Conservation (phyloP, 31 red algal species). For the Endocladia muricata region DNA sequence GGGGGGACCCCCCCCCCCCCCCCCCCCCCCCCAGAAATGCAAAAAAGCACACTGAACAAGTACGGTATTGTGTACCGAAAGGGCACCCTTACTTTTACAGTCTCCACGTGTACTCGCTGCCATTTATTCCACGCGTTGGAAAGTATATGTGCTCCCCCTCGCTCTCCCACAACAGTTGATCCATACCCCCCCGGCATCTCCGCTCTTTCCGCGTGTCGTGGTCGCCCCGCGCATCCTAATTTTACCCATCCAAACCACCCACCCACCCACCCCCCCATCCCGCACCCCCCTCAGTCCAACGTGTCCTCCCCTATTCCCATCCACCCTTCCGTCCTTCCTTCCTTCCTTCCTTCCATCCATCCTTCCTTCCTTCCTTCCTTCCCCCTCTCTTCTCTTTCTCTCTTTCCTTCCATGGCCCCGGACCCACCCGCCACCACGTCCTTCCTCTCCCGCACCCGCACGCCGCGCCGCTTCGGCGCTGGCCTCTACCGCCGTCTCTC, state of each 20-base stretch:
- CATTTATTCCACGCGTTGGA: too few species aligned
- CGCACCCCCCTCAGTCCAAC: background rate
- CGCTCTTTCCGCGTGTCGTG: background rate
- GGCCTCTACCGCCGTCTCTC: conserved; percentile 33
- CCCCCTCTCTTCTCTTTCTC: background rate
- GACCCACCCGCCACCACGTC: background rate
- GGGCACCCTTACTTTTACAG: too few species aligned
- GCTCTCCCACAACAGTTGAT: too few species aligned
- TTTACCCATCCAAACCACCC: background rate
- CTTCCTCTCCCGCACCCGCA: background rate
- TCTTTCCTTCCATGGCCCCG: background rate
- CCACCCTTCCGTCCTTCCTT: background rate
- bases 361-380: background rate
- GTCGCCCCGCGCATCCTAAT: background rate
- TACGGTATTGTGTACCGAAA: too few species aligned
- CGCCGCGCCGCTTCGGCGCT: background rate
- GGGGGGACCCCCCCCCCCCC: too few species aligned
- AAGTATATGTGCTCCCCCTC: too few species aligned
- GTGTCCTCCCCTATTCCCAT: background rate
- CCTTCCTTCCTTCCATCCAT: background rate
- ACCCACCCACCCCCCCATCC: background rate
- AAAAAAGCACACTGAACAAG: too few species aligned
- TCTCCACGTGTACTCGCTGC: too few species aligned
- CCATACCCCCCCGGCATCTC: too few species aligned
- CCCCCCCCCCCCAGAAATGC: too few species aligned